phyloP scores from a whole-genome alignment of 2,329 filamentous ascomycete genomes.

The Onygenales sp. region DNA sequence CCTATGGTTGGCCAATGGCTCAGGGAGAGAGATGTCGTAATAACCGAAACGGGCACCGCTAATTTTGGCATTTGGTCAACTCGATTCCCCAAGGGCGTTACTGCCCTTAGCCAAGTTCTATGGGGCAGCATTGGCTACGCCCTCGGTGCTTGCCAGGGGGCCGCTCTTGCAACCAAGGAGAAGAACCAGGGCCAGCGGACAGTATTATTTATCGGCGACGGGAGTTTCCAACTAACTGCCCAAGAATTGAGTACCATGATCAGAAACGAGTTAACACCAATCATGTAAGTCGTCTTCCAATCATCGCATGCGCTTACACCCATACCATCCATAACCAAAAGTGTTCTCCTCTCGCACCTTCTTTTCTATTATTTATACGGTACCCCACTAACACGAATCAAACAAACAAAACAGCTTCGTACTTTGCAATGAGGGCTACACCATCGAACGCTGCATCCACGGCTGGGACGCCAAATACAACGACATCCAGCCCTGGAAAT shows the following conservation, averaged over 20 bases:
- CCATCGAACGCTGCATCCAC: slow-evolving; percentile 77
- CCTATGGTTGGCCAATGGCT: slow-evolving; percentile 39
- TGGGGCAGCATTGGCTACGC: slow-evolving; percentile 56
- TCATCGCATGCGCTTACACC: neutral
- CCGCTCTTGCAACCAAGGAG: slow-evolving; percentile 41
- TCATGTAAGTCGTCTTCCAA: slow-evolving; percentile 48
- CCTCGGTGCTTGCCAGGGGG: slow-evolving; percentile 48
- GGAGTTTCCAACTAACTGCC: slow-evolving; percentile 71
- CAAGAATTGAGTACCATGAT: slow-evolving; percentile 81
- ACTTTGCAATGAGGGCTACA: slow-evolving; percentile 76
- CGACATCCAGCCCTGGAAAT: slow-evolving; percentile 64
- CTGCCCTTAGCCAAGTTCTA: slow-evolving; percentile 43
- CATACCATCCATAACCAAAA: neutral
- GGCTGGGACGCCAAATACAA: slow-evolving; percentile 70
- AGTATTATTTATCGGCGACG: slow-evolving; percentile 76
- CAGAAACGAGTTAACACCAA: slow-evolving; percentile 57
- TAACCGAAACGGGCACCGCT: slow-evolving; percentile 51
- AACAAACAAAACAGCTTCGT: slow-evolving; percentile 43
- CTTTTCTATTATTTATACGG: no score
- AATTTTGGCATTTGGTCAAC: slow-evolving; percentile 45
- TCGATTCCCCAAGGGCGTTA: slow-evolving; percentile 39
- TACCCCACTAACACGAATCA: neutral
- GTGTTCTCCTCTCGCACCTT: no score
- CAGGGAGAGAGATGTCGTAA: slow-evolving; percentile 44
- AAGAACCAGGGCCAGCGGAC: slow-evolving; percentile 42